phyloP scores from a whole-genome alignment of 2,329 filamentous ascomycete genomes.

The Colletotrichum simmondsii region DNA sequence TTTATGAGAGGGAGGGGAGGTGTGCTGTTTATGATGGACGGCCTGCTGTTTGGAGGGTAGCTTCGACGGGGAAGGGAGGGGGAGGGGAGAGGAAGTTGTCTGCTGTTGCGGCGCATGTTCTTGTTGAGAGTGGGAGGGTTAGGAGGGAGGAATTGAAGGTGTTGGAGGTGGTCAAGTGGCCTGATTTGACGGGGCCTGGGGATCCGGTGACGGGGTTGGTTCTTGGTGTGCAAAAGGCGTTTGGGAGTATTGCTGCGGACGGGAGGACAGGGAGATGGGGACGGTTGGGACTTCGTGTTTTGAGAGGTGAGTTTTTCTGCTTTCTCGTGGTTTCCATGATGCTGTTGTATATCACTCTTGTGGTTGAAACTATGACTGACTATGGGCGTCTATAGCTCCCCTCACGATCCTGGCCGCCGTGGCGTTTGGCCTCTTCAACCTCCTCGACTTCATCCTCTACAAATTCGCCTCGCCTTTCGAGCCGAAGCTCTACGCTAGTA shows the following conservation, averaged over 20 bases:
- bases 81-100: slow-evolving; percentile 1
- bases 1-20: slow-evolving; percentile 18
- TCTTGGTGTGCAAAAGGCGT: not conserved
- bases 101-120: slow-evolving; percentile 24
- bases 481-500: slow-evolving; percentile 29
- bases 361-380: not conserved
- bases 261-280: not conserved
- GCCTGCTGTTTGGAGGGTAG: slow-evolving; percentile 22
- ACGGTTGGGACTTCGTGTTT: slow-evolving; percentile 1
- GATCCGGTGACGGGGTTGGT: slow-evolving; percentile 25
- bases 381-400: not conserved
- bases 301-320: slow-evolving; percentile 14
- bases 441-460: slow-evolving; percentile 29
- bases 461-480: slow-evolving; percentile 17
- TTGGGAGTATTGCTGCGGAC: not conserved
- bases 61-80: not conserved
- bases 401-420: slow-evolving; percentile 22
- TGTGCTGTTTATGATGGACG: slow-evolving; percentile 2
- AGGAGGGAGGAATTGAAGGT: slow-evolving; percentile 11
- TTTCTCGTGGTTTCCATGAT: not conserved
- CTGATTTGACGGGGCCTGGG: slow-evolving; percentile 26
- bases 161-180: slow-evolving; percentile 27
- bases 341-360: not conserved
- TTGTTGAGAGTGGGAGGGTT: slow-evolving; percentile 12
- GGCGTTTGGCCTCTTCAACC: slow-evolving; percentile 27